Evolutionary conservation across 2,329 filamentous ascomycete species (phyloP), one percentile per base, ranked within the genome.

Genomic region (Acrocalymma vagum): DNA sequence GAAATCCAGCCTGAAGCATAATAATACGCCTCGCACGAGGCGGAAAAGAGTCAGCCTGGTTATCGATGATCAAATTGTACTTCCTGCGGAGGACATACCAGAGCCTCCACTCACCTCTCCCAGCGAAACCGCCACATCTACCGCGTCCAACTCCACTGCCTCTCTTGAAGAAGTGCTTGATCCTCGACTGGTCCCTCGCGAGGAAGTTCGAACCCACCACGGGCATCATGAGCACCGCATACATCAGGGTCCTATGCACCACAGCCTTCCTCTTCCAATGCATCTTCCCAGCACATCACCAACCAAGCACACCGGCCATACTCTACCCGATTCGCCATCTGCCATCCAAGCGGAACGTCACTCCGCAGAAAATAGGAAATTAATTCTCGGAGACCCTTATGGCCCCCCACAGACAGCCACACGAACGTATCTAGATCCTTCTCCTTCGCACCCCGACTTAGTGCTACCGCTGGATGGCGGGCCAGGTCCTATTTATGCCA

Each of bases 61-160:
- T 38, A 67, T 70, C 24, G 63, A 70, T 43, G 65, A 67, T 49
- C 65, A 68, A 38, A 69, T 67, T 14, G 65, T 70, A 11, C 61
- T 62, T 17, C 67, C 67, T 4, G 60, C 65, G n/a, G 67, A 70
- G 30, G 56, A 51, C n/a, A 51, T 67, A 35, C 35, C 45, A 6
- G 62, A 65, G 20, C 53, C 58, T 9, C 33, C 51, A 15, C 55
- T 63, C 38, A 53, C 46, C 5, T 61, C 58, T 24, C 62, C 63
- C 29, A 60, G 55, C 53, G 64, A 63, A 45, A 62, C 60, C 21
- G 53, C 62, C 10, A 51, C 51, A 4, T 65, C 60, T 8, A 48
- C 49, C 18, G 49, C 56, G n/a, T 63, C 62, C 5, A 63, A 54
- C 35, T 62, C 61, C 9, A 64, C 55, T 8, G 44, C 60, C 20